Evolutionary conservation across 768 basidiomycete genomes (phyloP).

Genomic region (Favolaschia claudopus): DNA sequence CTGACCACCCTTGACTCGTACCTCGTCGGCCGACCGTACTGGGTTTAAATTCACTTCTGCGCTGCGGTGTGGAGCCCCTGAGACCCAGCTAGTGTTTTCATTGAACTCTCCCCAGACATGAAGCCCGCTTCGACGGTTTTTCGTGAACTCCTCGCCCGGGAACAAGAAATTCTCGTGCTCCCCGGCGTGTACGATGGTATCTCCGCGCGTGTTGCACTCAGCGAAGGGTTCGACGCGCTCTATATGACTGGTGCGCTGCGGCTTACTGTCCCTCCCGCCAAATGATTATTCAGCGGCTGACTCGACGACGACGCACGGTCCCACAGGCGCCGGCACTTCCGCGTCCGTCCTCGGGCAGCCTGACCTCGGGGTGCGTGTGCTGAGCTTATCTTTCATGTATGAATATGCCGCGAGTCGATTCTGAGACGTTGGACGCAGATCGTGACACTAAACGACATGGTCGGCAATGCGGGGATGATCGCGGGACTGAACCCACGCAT

Average conservation of each 20-base stretch:
- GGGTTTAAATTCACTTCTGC: too few relatives aligned
- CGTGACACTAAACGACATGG: constrained; percentile 28
- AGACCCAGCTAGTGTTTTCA: too few relatives aligned
- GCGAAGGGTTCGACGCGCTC: constrained; percentile 58
- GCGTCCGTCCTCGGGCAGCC: constrained; percentile 63
- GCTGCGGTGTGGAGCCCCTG: too few relatives aligned
- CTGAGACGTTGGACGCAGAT: not conserved
- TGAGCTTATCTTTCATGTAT: not conserved
- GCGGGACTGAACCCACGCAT: constrained; percentile 53
- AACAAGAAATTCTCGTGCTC: constrained; percentile 17
- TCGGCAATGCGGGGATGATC: constrained; percentile 53
- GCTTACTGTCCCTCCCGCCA: not conserved
- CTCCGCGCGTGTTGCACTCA: constrained; percentile 58
- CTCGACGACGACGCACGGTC: too few relatives aligned
- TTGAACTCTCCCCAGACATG: not conserved
- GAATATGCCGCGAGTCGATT: not conserved
- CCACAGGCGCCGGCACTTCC: constrained; percentile 53
- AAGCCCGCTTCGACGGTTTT: constrained; percentile 19
- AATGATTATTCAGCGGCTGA: not conserved
- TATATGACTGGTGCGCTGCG: constrained; percentile 55
- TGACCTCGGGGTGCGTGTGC: constrained; percentile 48
- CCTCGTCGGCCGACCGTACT: too few relatives aligned
- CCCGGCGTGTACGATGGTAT: constrained; percentile 60
- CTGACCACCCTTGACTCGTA: too few relatives aligned
- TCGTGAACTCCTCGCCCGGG: constrained; percentile 20